phyloP scores from a whole-genome alignment of 2,329 filamentous ascomycete species.

The Rhynchosporium secalis region DNA sequence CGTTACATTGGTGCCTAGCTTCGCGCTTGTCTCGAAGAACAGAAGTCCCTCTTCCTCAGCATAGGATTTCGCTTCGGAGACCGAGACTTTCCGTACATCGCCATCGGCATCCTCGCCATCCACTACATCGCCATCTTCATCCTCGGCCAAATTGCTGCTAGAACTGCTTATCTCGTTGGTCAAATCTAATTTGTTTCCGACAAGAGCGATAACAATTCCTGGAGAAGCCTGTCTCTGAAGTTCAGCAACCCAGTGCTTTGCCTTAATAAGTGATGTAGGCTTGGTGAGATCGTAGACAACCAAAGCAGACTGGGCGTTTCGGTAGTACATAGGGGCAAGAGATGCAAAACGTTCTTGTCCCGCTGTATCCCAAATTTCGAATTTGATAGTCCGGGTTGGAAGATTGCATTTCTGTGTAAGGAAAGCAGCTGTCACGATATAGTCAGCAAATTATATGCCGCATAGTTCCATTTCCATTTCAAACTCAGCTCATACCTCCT shows the following conservation, averaged over 20 bases:
- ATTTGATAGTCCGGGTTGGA: constrained; percentile 86
- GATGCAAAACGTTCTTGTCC: constrained; percentile 97
- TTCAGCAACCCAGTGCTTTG: constrained; percentile 98
- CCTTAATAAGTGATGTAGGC: constrained; percentile 90
- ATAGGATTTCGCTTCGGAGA: constrained; percentile 88
- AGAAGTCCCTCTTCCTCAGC: constrained; percentile 91
- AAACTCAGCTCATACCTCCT: constrained; percentile 65
- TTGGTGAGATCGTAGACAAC: constrained; percentile 99
- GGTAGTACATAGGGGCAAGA: constrained; percentile 98
- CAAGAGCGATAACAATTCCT: constrained; percentile 94
- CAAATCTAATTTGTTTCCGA: constrained; percentile 95
- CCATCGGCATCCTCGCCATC: constrained; percentile 62
- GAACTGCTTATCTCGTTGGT: constrained; percentile 57
- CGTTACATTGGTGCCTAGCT: constrained; percentile 90
- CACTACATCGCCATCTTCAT: constrained; percentile 46
- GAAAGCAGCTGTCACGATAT: constrained; percentile 72
- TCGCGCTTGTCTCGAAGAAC: constrained; percentile 98
- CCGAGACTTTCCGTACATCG: constrained; percentile 84
- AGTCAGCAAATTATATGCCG: constrained; percentile 16
- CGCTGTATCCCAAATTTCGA: constrained; percentile 97
- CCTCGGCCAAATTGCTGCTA: constrained; percentile 51
- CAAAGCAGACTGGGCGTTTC: constrained; percentile 94
- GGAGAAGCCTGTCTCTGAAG: constrained; percentile 94
- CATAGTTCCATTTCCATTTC: not conserved
- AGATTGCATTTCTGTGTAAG: constrained; percentile 98